phyloP scores from a whole-genome alignment of 129 eudicot species.

The Erigeron canadensis region DNA sequence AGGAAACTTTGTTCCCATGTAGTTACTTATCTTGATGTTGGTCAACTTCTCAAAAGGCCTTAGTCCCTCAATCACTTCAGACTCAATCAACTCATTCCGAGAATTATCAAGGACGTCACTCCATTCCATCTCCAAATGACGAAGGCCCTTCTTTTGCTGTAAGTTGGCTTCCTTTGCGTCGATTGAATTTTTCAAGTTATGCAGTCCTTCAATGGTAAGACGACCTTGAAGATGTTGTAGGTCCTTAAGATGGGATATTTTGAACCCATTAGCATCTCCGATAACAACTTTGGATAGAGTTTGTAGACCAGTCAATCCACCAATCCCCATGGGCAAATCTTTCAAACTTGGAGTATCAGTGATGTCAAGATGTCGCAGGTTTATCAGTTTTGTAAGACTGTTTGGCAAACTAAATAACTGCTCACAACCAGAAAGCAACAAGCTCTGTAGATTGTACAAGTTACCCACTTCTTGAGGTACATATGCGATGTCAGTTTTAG shows the following conservation, averaged over 20 bases:
- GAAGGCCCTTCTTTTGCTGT: conserved; percentile 28
- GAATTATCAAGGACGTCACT: conserved; percentile 23
- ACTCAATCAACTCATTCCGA: conserved; percentile 16
- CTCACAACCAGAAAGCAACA: conserved; percentile 31
- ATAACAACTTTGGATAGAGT: conserved; percentile 37
- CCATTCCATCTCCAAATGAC: conserved; percentile 42
- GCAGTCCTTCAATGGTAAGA: conserved; percentile 39
- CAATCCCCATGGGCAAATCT: conserved; percentile 41
- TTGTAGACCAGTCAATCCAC: conserved; percentile 35
- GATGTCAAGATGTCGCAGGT: conserved; percentile 45
- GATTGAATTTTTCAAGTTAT: conserved; percentile 28
- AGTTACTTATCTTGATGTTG: conserved; percentile 24
- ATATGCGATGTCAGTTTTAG: conserved; percentile 14
- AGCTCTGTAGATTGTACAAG: conserved; percentile 38
- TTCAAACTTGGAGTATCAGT: conserved; percentile 33
- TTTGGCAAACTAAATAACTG: conserved; percentile 32
- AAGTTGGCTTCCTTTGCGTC: conserved; percentile 49
- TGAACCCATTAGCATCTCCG: conserved; percentile 26
- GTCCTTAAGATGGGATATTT: conserved; percentile 30
- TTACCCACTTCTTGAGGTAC: conserved; percentile 33
- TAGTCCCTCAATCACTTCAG: conserved; percentile 34
- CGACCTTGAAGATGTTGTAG: conserved; percentile 29
- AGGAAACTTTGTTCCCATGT: conserved; percentile 41
- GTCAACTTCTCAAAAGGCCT: conserved; percentile 37
- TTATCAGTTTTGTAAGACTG: conserved; percentile 14